Evolutionary conservation across 2,329 filamentous ascomycete genomes (phyloP).

Genomic region (Aspergillus sergii): DNA sequence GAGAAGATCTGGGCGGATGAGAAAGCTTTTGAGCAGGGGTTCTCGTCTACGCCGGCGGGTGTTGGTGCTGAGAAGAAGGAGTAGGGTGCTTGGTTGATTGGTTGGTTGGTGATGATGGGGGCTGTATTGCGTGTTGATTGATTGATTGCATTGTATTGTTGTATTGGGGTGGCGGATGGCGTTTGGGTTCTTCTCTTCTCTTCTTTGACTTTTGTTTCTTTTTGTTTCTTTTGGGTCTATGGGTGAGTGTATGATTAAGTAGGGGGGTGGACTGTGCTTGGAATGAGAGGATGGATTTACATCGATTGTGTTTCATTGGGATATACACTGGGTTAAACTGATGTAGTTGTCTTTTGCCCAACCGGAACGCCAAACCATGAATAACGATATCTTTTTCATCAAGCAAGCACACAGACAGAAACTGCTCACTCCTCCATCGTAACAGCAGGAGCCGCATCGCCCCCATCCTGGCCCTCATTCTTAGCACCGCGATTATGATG

Average conservation of each 20-base stretch:
- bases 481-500: conserved; percentile 34
- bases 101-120: not conserved
- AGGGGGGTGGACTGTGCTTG: not conserved
- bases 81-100: not conserved
- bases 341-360: conserved; percentile 27
- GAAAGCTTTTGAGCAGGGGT: conserved; percentile 28
- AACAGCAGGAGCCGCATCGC: conserved; percentile 19
- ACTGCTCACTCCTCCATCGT: conserved; percentile 15
- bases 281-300: not conserved
- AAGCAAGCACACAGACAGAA: not conserved
- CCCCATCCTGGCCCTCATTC: conserved; percentile 15
- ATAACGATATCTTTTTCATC: conserved; percentile 6
- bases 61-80: conserved; percentile 8
- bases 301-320: conserved; percentile 11
- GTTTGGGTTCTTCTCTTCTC: not conserved
- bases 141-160: not conserved
- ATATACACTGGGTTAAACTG: conserved; percentile 23
- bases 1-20: conserved; percentile 75
- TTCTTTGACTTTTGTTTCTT: not conserved
- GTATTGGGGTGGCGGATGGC: not conserved
- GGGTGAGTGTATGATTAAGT: not conserved
- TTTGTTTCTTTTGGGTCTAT: not conserved
- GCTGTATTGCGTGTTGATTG: conserved; percentile 6
- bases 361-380: conserved; percentile 35
- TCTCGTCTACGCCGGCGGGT: not conserved